Percentiles rank a stretch among this genome's conserved stretches.
Conservation (phyloP, 2,329 filamentous ascomycete genomes). For the Zymoseptoria passerinii region DNA sequence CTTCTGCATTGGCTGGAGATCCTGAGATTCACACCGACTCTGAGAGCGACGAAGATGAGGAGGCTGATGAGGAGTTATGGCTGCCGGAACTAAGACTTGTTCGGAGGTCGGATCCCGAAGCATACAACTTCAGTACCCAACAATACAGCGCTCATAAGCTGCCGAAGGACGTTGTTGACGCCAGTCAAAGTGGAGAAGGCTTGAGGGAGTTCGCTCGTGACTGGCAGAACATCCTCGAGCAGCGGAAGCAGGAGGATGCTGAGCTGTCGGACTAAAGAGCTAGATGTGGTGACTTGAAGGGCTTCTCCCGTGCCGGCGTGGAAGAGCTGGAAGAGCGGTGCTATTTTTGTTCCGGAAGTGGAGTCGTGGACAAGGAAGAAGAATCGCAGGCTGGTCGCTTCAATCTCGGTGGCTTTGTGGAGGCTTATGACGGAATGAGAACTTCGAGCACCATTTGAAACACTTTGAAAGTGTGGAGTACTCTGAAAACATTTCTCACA, state of each 20-base stretch:
- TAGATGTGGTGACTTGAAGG: neutral
- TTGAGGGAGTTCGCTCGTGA: slow-evolving; percentile 58
- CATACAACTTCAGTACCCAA: slow-evolving; percentile 74
- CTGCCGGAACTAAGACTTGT: slow-evolving; percentile 75
- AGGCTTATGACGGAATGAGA: neutral
- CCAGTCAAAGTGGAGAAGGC: slow-evolving; percentile 52
- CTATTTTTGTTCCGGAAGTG: neutral
- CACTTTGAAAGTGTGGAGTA: neutral
- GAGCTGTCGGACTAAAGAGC: neutral
- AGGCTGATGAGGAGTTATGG: slow-evolving; percentile 49
- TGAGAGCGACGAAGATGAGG: slow-evolving; percentile 37
- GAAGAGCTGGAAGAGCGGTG: neutral
- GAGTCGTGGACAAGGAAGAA: no score
- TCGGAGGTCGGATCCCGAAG: slow-evolving; percentile 75
- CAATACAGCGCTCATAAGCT: slow-evolving; percentile 95
- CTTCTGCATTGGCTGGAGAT: slow-evolving; percentile 4
- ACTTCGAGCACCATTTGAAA: neutral
- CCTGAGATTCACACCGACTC: slow-evolving; percentile 13
- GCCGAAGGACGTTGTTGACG: slow-evolving; percentile 81
- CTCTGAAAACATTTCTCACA: neutral
- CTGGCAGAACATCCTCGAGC: slow-evolving; percentile 41
- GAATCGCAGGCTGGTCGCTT: neutral
- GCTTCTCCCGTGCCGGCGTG: no score
- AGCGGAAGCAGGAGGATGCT: slow-evolving; percentile 31
- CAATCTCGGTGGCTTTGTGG: neutral